Conservation (phyloP, 2,329 filamentous ascomycete species). For the Stylonectria norvegica region DNA sequence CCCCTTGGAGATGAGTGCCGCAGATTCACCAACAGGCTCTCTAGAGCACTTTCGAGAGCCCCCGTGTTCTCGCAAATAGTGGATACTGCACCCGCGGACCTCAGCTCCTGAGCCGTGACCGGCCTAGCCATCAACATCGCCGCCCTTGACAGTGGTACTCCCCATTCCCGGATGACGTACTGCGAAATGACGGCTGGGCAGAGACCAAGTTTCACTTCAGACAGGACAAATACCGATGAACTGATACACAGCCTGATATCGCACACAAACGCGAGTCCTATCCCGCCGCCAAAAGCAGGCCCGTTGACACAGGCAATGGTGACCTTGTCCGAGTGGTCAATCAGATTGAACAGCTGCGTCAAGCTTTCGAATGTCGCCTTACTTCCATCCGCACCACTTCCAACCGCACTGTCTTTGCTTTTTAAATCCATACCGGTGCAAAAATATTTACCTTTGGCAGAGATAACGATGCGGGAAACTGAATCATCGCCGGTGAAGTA, state of each 20-base stretch:
- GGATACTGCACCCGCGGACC: slow-evolving; percentile 2
- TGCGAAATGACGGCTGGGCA: slow-evolving; percentile 38
- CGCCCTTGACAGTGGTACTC: slow-evolving; percentile 33
- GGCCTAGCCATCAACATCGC: slow-evolving; percentile 36
- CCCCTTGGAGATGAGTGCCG: slow-evolving; percentile 27
- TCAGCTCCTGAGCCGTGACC: slow-evolving; percentile 27
- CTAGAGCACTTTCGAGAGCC: slow-evolving; percentile 12
- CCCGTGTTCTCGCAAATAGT: slow-evolving; percentile 18
- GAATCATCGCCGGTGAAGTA: slow-evolving; percentile 20
- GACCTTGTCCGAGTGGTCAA: slow-evolving; percentile 38
- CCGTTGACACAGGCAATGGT: slow-evolving; percentile 42
- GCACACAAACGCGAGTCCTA: slow-evolving; percentile 41
- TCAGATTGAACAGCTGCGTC: slow-evolving; percentile 30
- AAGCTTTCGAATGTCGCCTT: slow-evolving; percentile 25
- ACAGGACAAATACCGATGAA: slow-evolving; percentile 30
- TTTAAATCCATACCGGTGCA: slow-evolving; percentile 41
- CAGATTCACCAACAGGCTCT: slow-evolving; percentile 22
- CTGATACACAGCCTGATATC: slow-evolving; percentile 33
- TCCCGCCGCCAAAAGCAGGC: slow-evolving; percentile 41
- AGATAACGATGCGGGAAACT: slow-evolving; percentile 36
- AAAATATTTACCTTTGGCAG: slow-evolving; percentile 34
- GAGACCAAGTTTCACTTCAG: slow-evolving; percentile 39
- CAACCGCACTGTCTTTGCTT: slow-evolving; percentile 8
- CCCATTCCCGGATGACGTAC: slow-evolving; percentile 39
- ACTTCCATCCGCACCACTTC: slow-evolving; percentile 1